phyloP scores from a whole-genome alignment of 2,329 filamentous ascomycete genomes.

The Dactylellina sp. region DNA sequence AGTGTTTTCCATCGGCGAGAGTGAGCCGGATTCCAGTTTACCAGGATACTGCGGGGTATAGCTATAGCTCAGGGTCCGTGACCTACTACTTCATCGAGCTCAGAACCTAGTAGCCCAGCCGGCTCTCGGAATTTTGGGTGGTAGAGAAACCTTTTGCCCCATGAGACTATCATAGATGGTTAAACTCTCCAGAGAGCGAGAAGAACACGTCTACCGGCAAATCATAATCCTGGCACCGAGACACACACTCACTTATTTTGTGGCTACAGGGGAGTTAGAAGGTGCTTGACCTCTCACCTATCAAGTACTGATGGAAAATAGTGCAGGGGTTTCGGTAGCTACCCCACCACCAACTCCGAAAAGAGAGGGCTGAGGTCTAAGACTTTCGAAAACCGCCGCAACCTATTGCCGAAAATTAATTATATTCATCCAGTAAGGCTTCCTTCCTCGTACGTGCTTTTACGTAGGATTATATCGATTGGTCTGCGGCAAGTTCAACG shows the following conservation, averaged over 20 bases:
- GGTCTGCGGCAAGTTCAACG: no score
- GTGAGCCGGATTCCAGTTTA: constrained; percentile 27
- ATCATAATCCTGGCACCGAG: constrained; percentile 8
- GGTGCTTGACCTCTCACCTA: not conserved
- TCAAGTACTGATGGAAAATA: not conserved
- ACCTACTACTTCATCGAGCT: constrained; percentile 11
- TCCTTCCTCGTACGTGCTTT: not conserved
- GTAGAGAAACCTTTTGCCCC: constrained; percentile 43
- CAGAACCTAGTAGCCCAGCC: constrained; percentile 36
- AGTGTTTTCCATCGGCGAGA: constrained; percentile 36
- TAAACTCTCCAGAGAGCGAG: constrained; percentile 14
- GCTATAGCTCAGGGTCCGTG: constrained; percentile 46
- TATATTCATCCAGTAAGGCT: not conserved
- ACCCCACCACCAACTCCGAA: constrained; percentile 53
- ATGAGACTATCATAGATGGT: constrained; percentile 9
- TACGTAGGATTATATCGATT: not conserved
- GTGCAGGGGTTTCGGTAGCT: constrained; percentile 23
- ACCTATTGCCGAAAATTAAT: constrained; percentile 6
- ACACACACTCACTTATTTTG: not conserved
- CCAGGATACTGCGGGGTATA: constrained; percentile 48
- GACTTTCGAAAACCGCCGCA: not conserved
- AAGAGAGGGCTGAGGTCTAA: not conserved
- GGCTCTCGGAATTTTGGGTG: constrained; percentile 46
- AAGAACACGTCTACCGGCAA: not conserved
- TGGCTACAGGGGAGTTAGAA: constrained; percentile 10